Conservation (phyloP, 2,329 filamentous ascomycete genomes). For the Lizonia empirigonia region DNA sequence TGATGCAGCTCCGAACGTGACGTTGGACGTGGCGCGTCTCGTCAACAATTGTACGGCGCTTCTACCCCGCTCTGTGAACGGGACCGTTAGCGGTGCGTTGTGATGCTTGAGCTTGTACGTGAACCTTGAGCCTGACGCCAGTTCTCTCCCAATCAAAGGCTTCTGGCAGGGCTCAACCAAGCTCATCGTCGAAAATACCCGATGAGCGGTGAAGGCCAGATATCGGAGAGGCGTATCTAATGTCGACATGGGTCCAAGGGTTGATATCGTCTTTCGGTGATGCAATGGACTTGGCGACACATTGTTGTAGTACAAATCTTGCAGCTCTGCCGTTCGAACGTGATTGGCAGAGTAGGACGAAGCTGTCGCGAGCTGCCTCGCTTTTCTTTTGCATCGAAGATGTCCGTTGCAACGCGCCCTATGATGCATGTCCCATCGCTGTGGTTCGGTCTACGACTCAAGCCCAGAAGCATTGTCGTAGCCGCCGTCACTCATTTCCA, state of each 20-base stretch:
- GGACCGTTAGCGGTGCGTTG: not conserved
- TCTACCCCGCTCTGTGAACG: slow-evolving; percentile 18
- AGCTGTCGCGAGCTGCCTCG: slow-evolving; percentile 11
- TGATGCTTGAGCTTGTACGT: not conserved
- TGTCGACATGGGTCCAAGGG: slow-evolving; percentile 14
- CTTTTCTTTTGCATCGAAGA: slow-evolving; percentile 14
- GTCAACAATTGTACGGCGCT: slow-evolving; percentile 5
- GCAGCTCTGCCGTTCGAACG: slow-evolving; percentile 8
- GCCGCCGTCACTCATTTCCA: slow-evolving; percentile 38
- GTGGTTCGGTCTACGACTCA: slow-evolving; percentile 6
- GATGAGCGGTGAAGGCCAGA: not conserved
- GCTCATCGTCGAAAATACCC: not conserved
- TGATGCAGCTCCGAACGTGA: slow-evolving; percentile 10
- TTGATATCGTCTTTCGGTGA: slow-evolving; percentile 10
- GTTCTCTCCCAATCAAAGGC: not conserved
- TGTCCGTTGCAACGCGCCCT: not conserved
- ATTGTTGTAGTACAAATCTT: slow-evolving; percentile 16
- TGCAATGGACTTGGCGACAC: slow-evolving; percentile 21
- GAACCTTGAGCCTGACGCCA: not conserved
- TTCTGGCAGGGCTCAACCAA: not conserved
- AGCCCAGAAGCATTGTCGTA: slow-evolving; percentile 7
- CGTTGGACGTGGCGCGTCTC: slow-evolving; percentile 8
- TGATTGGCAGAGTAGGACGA: slow-evolving; percentile 7
- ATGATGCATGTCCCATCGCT: not conserved
- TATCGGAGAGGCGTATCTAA: not conserved